Base-by-base conservation (phyloP, 2,329 filamentous ascomycete species). In the Pseudocercospora vitis region DNA sequence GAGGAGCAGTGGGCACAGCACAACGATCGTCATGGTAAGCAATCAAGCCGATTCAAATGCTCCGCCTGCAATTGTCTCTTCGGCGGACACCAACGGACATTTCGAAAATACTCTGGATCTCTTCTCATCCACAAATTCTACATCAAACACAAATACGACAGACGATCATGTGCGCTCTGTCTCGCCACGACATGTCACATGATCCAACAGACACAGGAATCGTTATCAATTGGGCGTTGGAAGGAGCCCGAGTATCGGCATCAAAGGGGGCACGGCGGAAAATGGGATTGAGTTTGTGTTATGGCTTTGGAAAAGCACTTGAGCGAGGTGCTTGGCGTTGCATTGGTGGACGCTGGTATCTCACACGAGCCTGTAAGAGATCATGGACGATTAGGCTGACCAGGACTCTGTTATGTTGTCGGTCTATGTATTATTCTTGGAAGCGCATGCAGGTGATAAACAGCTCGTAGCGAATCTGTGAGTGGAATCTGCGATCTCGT, bases 21-120 rank as follows among this genome's bases (percentile, higher is more conserved):
- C 57, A 24, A 59, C 44, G 4, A 53, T 60, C 14, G 55, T 62
- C 14, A 52, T 56, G 53, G 42, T 56, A 29, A 48, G 46, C 16
- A 31, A 31, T 14, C 42, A 45, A 14, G 42, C 39, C 14, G 39
- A 31, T 45, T 11, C 42, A 6, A 28, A n/a, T 45, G 42, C 24
- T 18, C 23, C 26, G 11, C n/a, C 42, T 6, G 14, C 42, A 1
- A 29, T 45, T 24, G 42, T 31, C 2, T 2, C 21, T 42, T 21
- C 4, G 14, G 23, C 28, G 42, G 12, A 14, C 7, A n/a, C 24
- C n/a, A 28, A 45, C 42, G 42, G 42, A 5, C 42, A 31, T 31
- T 45, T 28, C 11, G 42, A 45, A 45, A 28, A 45, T 19, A 16
- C 42, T 7, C 28, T 24, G 16, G 42, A 45, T 31, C 24, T 45